Evolutionary conservation across 345 rosid species (phyloP).

Genomic region (Euphorbia peplus): DNA sequence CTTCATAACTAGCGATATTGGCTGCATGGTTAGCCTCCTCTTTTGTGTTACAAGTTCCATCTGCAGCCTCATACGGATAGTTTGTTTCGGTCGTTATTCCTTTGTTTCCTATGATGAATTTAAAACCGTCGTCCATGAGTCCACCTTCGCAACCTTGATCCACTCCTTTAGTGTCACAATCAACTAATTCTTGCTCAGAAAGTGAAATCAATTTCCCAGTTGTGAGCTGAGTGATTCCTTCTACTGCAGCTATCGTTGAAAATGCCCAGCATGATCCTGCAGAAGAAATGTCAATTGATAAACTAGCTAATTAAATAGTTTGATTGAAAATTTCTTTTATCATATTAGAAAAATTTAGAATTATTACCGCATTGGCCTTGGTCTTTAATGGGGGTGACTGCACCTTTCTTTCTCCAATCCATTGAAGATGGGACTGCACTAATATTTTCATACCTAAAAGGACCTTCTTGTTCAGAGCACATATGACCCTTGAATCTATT

Average conservation of each 20-base stretch:
- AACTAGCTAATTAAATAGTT: neutral
- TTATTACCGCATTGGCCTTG: slow-evolving; percentile 20
- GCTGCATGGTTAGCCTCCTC: slow-evolving; percentile 21
- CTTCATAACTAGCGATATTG: slow-evolving; percentile 7
- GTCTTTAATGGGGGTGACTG: slow-evolving; percentile 15
- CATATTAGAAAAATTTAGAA: too few species aligned
- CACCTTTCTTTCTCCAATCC: slow-evolving; percentile 21
- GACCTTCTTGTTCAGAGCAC: too few species aligned
- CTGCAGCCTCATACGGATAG: slow-evolving; percentile 31
- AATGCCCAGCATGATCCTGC: slow-evolving; percentile 53
- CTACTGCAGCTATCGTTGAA: slow-evolving; percentile 47
- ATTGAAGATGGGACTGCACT: slow-evolving; percentile 1
- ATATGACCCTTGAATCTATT: slow-evolving; percentile 29
- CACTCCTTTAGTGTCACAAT: slow-evolving; percentile 30
- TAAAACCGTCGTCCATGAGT: slow-evolving; percentile 35
- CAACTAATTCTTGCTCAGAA: slow-evolving; percentile 46
- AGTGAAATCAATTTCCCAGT: slow-evolving; percentile 33
- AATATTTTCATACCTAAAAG: slow-evolving; percentile 10
- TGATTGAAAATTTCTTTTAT: neutral
- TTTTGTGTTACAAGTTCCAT: slow-evolving; percentile 25
- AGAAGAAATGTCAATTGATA: neutral
- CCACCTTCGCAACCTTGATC: slow-evolving; percentile 33
- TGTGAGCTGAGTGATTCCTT: slow-evolving; percentile 31
- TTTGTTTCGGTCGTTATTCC: slow-evolving; percentile 27
- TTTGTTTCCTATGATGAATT: slow-evolving; percentile 19